Conservation (phyloP, 257 asterid genomes). For the Jasminum sambac region DNA sequence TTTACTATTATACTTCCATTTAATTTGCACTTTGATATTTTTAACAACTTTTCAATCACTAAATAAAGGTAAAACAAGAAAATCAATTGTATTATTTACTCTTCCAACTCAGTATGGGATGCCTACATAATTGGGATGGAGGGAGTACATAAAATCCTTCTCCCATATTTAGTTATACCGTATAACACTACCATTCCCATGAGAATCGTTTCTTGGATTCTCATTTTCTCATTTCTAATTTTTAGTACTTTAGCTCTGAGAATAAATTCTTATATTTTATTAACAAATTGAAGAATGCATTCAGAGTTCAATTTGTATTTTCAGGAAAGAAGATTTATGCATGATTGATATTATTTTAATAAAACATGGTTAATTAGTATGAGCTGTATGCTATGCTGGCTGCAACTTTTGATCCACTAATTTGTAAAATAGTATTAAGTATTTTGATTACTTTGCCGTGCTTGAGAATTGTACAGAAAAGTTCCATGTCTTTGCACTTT, state of each 20-base stretch:
- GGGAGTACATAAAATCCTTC: too few species aligned
- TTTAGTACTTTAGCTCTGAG: not conserved
- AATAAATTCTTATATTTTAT: not conserved
- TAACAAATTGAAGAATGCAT: not conserved
- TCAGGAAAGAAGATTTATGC: not conserved
- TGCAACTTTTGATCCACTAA: slow-evolving; percentile 24
- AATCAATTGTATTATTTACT: too few species aligned
- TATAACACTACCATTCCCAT: not conserved
- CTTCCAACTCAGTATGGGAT: too few species aligned
- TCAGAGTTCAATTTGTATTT: not conserved
- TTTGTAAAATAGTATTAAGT: slow-evolving; percentile 32
- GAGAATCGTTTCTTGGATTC: not conserved
- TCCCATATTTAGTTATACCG: too few species aligned
- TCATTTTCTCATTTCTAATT: not conserved
- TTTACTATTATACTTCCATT: too few species aligned
- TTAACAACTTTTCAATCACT: too few species aligned
- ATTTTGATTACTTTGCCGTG: slow-evolving; percentile 30
- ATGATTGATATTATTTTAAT: not conserved
- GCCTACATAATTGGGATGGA: too few species aligned
- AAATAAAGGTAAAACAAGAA: too few species aligned
- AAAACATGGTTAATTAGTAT: slow-evolving; percentile 6
- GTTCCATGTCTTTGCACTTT: slow-evolving; percentile 29
- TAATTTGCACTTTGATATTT: too few species aligned
- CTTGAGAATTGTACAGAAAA: slow-evolving; percentile 33
- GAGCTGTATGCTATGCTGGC: slow-evolving; percentile 13